A percentile compares a stretch with the other conserved stretches of the same genome.
phyloP scores from a whole-genome alignment of 2,329 filamentous ascomycete species.

The Biscogniauxia marginata region DNA sequence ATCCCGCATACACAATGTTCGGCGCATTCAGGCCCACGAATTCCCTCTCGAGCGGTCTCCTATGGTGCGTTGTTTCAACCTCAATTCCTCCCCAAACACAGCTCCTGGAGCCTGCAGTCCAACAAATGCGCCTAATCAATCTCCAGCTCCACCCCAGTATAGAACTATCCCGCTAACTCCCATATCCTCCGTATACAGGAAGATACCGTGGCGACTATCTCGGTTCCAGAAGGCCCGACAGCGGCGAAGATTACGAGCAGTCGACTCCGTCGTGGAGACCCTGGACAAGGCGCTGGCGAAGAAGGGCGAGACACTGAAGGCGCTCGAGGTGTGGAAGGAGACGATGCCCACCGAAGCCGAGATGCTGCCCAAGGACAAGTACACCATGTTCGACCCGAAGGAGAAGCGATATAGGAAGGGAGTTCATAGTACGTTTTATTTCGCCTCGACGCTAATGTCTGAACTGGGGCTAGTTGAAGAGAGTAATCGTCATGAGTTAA shows the following conservation, averaged over 20 bases:
- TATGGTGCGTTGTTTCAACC: conserved; percentile 59
- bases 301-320: conserved; percentile 69
- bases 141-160: neutral
- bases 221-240: conserved; percentile 87
- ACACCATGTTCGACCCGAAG: conserved; percentile 96
- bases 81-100: neutral
- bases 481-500: neutral
- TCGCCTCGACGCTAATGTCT: neutral
- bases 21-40: conserved; percentile 78
- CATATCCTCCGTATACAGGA: conserved; percentile 51
- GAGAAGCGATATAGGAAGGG: conserved; percentile 95
- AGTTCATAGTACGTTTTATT: conserved; percentile 79
- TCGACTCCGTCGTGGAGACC: conserved; percentile 84
- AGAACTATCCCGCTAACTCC: neutral
- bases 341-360: conserved; percentile 96
- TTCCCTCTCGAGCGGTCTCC: conserved; percentile 73
- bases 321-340: conserved; percentile 85
- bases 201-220: conserved; percentile 95
- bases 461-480: neutral
- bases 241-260: conserved; percentile 75
- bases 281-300: conserved; percentile 75
- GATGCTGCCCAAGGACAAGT: conserved; percentile 96
- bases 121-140: neutral
- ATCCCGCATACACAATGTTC: conserved; percentile 62
- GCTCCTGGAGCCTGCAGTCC: neutral